Evolutionary conservation across 2,329 filamentous ascomycete genomes (phyloP), one percentile per base, ranked within the genome.

Genomic region (Colletotrichum scovillei): DNA sequence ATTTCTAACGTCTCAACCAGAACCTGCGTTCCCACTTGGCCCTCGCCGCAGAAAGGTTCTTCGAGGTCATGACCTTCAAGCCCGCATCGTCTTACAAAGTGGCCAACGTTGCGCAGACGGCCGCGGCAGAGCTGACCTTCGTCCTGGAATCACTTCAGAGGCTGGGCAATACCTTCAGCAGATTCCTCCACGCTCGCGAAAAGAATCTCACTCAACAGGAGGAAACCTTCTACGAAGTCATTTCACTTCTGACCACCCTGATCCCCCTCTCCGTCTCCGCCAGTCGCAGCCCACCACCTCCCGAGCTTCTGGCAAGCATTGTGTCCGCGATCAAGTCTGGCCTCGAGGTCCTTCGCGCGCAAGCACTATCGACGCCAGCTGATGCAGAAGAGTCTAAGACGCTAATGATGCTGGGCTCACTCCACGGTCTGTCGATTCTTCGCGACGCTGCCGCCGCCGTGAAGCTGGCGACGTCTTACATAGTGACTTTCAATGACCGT

Each of bases 31-130:
- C 83, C 2, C 89, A 89, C 58, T 78, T 91, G 0, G 78, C 82
- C 9, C 76, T 90, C 14, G 79, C 89, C 0, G 77, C 86, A 0
- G 89, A 91, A 75, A 83, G 84, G 4, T 90, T 88, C 76, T 81
- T 89, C 16, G 86, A 89, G 60, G 74, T 88, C 2, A 78, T 90
- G 5, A 77, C 78, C 28, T 87, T 86, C 77, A 87, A 85, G 64
- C 82, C 87, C 1, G 84, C 87, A 0, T 82, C 87, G 2, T 83
- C 86, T 7, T 88, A 88, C 80, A 90, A 90, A 76, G 82, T 86
- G 1, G 73, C 79, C 24, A 86, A 84, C 32, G 75, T 83, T 0
- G 75, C 78, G 3, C 81, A 84, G 0, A 80, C 82, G 0, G 79
- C 82, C 0, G 78, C 81, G 9, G 76, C 81, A 1, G 88, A 90